Evolutionary conservation across 2,329 filamentous ascomycete species (phyloP), one percentile per base, ranked within the genome.

Genomic region (Monascus ruber): DNA sequence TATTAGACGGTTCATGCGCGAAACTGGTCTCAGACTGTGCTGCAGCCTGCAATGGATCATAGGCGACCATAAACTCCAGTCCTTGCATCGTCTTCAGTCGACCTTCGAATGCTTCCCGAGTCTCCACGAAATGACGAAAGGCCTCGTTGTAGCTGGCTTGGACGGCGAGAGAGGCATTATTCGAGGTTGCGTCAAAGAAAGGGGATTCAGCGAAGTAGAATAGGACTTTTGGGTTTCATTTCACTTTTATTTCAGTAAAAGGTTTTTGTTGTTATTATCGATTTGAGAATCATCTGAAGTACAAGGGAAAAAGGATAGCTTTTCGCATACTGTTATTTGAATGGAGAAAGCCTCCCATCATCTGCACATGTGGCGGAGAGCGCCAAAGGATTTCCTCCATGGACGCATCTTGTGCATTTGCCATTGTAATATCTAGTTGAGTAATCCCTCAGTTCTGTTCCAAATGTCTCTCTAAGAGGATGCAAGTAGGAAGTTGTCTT

Each of bases 201-300:
- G 74, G 74, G 1, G 74, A 77, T 47, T 73, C 66, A 41, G 68
- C 66, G 53, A 81, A 78, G 58, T 81, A 81, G 52, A 73, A 75
- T 39, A 79, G 69, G 33, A 81, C 68, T 75, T 37, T 10, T 37
- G 6, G 10, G 10, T 6, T 29, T 29, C 28, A 29, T 6, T 35
- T 35, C 24, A 11, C 32, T 24, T 31, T 25, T 7, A 24, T 33
- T 27, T 26, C 35, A 32, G 9, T 29, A 31, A 32, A 36, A 17
- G 17, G 17, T 17, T 17, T 17, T 17, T 17, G 17, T 36, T 34
- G 11, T 25, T 34, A 25, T 25, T 34, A 17, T 34, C 7, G 4
- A 7, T 25, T 34, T 25, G 11, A 34, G 6, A 10, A 10, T 29
- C 6, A 29, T 6, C 2, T 29, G 6, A 6, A 10, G 4, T 37